Evolutionary conservation across 2,329 filamentous ascomycete species (phyloP).

Genomic region (Penicillium decumbens): DNA sequence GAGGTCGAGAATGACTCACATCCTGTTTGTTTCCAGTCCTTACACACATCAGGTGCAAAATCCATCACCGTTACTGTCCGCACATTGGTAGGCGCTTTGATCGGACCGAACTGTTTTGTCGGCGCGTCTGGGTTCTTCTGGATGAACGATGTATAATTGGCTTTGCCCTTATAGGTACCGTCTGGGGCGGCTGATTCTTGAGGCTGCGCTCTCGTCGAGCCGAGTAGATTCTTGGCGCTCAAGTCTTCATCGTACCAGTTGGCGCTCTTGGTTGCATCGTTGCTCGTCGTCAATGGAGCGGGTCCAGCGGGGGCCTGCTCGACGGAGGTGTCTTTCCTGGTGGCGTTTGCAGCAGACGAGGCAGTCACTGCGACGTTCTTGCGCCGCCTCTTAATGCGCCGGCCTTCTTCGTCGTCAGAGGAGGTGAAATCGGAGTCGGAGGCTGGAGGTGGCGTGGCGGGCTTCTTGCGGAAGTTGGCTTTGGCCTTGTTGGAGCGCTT

Average conservation of each 20-base stretch:
- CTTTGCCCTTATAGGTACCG: slow-evolving; percentile 71
- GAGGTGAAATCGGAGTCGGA: slow-evolving; percentile 60
- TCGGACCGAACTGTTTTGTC: slow-evolving; percentile 68
- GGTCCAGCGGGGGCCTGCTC: slow-evolving; percentile 58
- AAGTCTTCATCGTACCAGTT: slow-evolving; percentile 80
- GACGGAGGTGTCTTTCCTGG: slow-evolving; percentile 43
- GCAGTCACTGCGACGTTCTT: slow-evolving; percentile 65
- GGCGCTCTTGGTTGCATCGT: slow-evolving; percentile 82
- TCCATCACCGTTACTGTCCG: slow-evolving; percentile 86
- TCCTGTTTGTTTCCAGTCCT: slow-evolving; percentile 82
- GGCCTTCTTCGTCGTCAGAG: slow-evolving; percentile 71
- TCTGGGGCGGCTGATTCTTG: slow-evolving; percentile 40
- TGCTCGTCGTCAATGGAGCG: slow-evolving; percentile 60
- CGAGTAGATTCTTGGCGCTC: slow-evolving; percentile 46
- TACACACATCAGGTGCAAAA: slow-evolving; percentile 89
- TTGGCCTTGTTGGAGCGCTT: slow-evolving; percentile 80
- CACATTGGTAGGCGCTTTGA: slow-evolving; percentile 82
- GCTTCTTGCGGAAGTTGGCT: slow-evolving; percentile 72
- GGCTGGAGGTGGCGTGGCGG: slow-evolving; percentile 69
- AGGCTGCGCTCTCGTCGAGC: slow-evolving; percentile 27
- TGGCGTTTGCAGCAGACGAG: slow-evolving; percentile 47
- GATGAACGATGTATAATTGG: slow-evolving; percentile 69
- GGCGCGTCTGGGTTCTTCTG: slow-evolving; percentile 74
- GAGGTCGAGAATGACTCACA: slow-evolving; percentile 3
- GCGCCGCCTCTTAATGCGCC: slow-evolving; percentile 71